These are phyloP conservation scores for Colletotrichum lindemuthianum DNA, from an alignment of 2,329 filamentous ascomycete species.

Conservation along the genomic window DNA sequence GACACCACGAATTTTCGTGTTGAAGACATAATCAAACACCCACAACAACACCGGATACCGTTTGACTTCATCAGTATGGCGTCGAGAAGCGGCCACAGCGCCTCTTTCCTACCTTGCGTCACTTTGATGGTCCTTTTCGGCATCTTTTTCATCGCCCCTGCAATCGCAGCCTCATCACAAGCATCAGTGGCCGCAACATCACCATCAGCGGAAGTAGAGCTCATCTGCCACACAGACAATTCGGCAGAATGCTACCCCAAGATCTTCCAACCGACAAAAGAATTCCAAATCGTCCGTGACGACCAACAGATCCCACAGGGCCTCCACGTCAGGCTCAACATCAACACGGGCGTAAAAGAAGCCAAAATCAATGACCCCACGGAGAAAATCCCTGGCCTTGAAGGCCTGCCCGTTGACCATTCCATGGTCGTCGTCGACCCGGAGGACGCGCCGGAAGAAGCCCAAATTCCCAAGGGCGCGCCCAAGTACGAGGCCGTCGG, in stretches of 20 bases:
- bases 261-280: conserved; percentile 70
- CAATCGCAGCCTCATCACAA: conserved; percentile 20
- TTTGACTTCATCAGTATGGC: conserved; percentile 15
- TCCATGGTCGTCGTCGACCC: conserved; percentile 66
- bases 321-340: conserved; percentile 73
- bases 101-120: conserved; percentile 3
- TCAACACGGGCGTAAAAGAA: conserved; percentile 71
- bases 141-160: conserved; percentile 22
- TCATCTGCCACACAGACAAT: conserved; percentile 73
- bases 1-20: not conserved
- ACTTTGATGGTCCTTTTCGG: conserved; percentile 29
- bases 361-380: conserved; percentile 72
- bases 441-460: conserved; percentile 45
- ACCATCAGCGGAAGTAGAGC: conserved; percentile 55
- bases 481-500: conserved; percentile 68
- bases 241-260: conserved; percentile 72
- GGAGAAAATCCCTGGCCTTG: conserved; percentile 57
- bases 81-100: not conserved
- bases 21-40: not conserved
- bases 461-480: conserved; percentile 57
- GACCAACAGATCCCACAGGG: conserved; percentile 74
- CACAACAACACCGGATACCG: not conserved
- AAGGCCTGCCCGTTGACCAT: conserved; percentile 63
- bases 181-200: conserved; percentile 36
- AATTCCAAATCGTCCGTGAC: conserved; percentile 70